Conservation (phyloP, 2,329 filamentous ascomycete species). For the Fusarium pseudograminearum region DNA sequence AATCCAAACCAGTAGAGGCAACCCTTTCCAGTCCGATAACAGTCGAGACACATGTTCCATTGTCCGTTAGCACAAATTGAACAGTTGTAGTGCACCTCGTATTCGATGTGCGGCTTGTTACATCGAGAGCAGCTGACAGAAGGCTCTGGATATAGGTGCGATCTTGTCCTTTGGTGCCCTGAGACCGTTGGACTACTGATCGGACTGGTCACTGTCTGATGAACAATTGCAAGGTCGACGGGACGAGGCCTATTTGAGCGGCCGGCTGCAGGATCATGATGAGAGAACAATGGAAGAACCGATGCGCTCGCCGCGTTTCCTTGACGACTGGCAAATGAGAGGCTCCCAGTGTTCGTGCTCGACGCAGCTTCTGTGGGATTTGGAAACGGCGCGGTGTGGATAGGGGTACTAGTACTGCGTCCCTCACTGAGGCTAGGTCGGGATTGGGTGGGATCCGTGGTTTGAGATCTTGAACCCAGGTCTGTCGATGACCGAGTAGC, state of each 20-base stretch:
- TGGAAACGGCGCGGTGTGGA: conserved; percentile 46
- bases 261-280: conserved; percentile 40
- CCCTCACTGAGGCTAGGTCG: conserved; percentile 58
- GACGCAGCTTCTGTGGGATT: conserved; percentile 41
- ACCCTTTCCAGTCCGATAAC: conserved; percentile 81
- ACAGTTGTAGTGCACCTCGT: conserved; percentile 89
- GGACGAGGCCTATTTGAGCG: conserved; percentile 51
- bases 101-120: conserved; percentile 78
- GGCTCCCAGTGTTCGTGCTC: conserved; percentile 38
- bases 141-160: conserved; percentile 74
- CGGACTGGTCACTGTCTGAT: conserved; percentile 51
- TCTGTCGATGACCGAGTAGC: conserved; percentile 75
- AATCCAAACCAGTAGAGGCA: conserved; percentile 93
- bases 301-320: conserved; percentile 35
- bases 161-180: conserved; percentile 56
- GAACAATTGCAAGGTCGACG: conserved; percentile 56
- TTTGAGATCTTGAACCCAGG: conserved; percentile 61
- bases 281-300: conserved; percentile 21
- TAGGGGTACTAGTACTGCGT: conserved; percentile 57
- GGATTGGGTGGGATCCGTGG: conserved; percentile 52
- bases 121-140: conserved; percentile 80
- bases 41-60: conserved; percentile 84
- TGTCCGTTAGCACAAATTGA: conserved; percentile 74
- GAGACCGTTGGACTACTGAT: conserved; percentile 50
- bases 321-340: conserved; percentile 56